Conservation (phyloP, 306 rosid species). For the Medicago arabica region DNA sequence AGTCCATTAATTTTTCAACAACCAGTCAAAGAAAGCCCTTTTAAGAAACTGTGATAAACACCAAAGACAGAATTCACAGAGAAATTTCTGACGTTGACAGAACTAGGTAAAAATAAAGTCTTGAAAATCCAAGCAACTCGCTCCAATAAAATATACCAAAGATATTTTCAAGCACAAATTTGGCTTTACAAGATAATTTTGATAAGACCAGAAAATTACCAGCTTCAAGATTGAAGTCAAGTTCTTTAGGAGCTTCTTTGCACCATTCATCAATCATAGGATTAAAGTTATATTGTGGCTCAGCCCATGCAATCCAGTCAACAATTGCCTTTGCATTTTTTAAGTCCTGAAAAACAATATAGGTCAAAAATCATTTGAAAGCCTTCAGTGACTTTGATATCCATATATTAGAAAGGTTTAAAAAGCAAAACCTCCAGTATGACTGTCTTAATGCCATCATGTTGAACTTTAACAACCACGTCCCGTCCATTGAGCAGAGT, state of each 20-base stretch:
- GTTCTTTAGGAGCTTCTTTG: slow-evolving; percentile 99
- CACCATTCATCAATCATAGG: slow-evolving; percentile 99
- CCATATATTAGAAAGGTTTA: slow-evolving; percentile 40
- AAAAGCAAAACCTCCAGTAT: slow-evolving; percentile 85
- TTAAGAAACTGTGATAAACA: slow-evolving; percentile 30
- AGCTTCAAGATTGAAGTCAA: slow-evolving; percentile 92
- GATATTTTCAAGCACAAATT: slow-evolving; percentile 32
- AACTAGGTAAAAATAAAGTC: slow-evolving; percentile 3
- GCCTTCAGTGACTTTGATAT: slow-evolving; percentile 41
- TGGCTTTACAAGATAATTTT: slow-evolving; percentile 30
- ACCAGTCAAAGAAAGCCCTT: slow-evolving; percentile 11
- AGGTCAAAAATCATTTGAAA: slow-evolving; percentile 36
- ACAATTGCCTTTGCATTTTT: slow-evolving; percentile 89
- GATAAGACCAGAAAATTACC: slow-evolving; percentile 55
- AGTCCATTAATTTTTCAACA: slow-evolving; percentile 22
- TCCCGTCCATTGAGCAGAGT: slow-evolving; percentile 86
- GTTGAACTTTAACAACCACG: slow-evolving; percentile 97
- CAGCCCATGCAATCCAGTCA: slow-evolving; percentile 99
- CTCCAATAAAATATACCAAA: slow-evolving; percentile 32
- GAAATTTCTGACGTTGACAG: slow-evolving; percentile 2
- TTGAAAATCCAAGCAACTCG: slow-evolving; percentile 28
- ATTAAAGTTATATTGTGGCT: slow-evolving; percentile 89
- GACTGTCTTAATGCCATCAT: slow-evolving; percentile 78
- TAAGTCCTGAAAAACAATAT: slow-evolving; percentile 72
- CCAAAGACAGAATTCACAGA: slow-evolving; percentile 25